Evolutionary conservation across 2,329 filamentous ascomycete species (phyloP), one percentile per base, ranked within the genome.

Genomic region (Onygenales sp.): DNA sequence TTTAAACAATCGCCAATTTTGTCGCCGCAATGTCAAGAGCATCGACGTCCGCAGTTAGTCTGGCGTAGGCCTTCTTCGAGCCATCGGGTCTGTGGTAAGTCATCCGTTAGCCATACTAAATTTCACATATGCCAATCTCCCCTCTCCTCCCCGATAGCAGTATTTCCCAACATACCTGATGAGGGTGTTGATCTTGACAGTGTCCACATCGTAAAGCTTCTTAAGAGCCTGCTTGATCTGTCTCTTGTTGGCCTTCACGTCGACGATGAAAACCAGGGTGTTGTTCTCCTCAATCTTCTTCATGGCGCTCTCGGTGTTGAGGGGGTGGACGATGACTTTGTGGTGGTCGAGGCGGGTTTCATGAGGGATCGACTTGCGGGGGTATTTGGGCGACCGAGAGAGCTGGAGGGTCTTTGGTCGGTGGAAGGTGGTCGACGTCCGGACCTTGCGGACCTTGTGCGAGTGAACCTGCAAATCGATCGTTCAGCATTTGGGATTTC

Each of bases 231-330:
- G 81, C 84, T 96, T 96, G 81, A 98, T 98, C 82, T 98, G 93
- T 73, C 90, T 85, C 89, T 98, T 98, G 86, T 98, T 98, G 76
- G 92, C 85, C 86, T 94, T 94, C 76, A 92, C 79, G 66, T 96
- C 87, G 71, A 94, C 89, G 67, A 95, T 95, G 83, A 96, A 96
- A 73, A 95, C 89, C 51, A 98, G 85, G 65, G 93, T 98, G 85
- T 98, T 98, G 85, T 98, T 91, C 87, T 98, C 93, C 83, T 98
- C 93, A 68, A 98, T 96, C 87, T 96, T 96, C 89, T 98, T 98
- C 92, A 98, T 97, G 71, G 94, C 93, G 72, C 87, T 93, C 87
- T 98, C 93, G 58, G 93, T 98, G 86, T 98, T 98, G 72, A 98
- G 84, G 64, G 93, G 93, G 85, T 96, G 89, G 72, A 97, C 81